Evolutionary conservation across 441 rosid species (phyloP).

Genomic region (Euphorbia neoarborescens): DNA sequence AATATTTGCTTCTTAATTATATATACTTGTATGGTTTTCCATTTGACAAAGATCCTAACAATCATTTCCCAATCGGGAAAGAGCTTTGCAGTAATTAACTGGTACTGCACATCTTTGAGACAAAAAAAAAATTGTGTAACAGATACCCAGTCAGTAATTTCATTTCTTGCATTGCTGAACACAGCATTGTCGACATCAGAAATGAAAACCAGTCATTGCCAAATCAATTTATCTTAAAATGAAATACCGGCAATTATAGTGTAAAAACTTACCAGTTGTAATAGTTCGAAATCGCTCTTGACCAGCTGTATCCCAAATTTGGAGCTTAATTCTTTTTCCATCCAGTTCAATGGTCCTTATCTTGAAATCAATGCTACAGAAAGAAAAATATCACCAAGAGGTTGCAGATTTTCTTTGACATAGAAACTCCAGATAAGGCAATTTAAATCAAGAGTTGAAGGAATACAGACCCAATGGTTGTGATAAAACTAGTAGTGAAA

Average conservation of each 20-base stretch:
- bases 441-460: not conserved
- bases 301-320: constrained; percentile 99
- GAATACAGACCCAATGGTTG: constrained; percentile 76
- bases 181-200: not conserved
- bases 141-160: not conserved
- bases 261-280: constrained; percentile 65
- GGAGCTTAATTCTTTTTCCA: constrained; percentile 89
- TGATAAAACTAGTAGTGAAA: constrained; percentile 90
- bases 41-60: not conserved
- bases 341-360: constrained; percentile 95
- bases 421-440: not conserved
- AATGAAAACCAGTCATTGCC: not conserved
- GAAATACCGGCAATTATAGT: not conserved
- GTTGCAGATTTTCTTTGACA: constrained; percentile 5
- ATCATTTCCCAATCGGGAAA: not conserved
- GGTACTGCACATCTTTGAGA: not conserved
- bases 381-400: constrained; percentile 11
- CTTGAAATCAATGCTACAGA: constrained; percentile 82
- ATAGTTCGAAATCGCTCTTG: constrained; percentile 96
- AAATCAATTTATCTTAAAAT: not conserved
- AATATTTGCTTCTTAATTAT: not conserved
- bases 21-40: not conserved
- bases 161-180: constrained; percentile 1
- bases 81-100: not conserved
- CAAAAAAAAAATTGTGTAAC: not conserved